Evolutionary conservation across 2,329 filamentous ascomycete genomes (phyloP), one percentile per base, ranked within the genome.

Genomic region (Trichoderma endophyticum): DNA sequence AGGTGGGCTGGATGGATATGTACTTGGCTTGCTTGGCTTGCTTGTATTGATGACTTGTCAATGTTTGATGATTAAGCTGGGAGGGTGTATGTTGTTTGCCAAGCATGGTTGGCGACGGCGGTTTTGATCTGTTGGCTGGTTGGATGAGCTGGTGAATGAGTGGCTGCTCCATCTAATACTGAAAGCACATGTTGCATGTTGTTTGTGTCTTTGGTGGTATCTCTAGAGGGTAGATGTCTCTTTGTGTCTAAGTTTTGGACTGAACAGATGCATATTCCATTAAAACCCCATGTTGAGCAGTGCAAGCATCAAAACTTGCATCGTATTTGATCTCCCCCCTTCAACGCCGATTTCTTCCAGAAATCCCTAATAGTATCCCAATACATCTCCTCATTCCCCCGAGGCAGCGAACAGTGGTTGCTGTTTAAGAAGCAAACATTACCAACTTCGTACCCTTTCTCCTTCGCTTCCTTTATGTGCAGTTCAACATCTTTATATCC

Each of bases 381-480:
- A 59, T 71, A 71, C 60, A 39, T 24, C 18, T 21, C 36, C 30
- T 36, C 48, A 28, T 71, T 39, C 24, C 48, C n/a, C 14, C 28
- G 15, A 21, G 62, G n/a, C 12, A 71, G 32, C 28, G 69, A 51
- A 51, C 59, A 71, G 24, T 71, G 69, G 7, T 57, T 24, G 21
- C 60, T 32, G 14, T 71, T 51, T 6, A 21, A 24, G 34, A 64
- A 71, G 11, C 15, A 32, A 11, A 59, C 48, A 8, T 30, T 36
- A 14, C 65, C 69, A 11, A 71, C 61, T 3, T 62, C 48, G 14
- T 43, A 56, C 0, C 69, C 69, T 14, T 57, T 65, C n/a, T 48
- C 24, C 18, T 48, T 60, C 6, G 69, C 60, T n/a, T 71, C 69
- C 14, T 59, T 34, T 14, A 71, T 71, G 24, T 71, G 69, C 8